Conservation (phyloP, 352 stramenopile genomes). For the Peronospora farinosa region DNA sequence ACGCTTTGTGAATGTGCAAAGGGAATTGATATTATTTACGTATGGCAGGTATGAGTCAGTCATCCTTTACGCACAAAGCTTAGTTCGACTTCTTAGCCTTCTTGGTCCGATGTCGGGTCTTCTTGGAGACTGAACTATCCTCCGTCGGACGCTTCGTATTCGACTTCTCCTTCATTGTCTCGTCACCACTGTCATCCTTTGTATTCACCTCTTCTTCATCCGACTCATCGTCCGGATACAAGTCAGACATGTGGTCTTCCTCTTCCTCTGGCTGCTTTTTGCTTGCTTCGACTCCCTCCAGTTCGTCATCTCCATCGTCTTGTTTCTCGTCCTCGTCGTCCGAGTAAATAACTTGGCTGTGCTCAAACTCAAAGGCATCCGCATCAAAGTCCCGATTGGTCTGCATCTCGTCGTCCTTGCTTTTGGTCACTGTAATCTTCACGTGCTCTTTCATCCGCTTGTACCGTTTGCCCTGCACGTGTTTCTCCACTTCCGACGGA, state of each 20-base stretch:
- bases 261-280: slow-evolving; percentile 20
- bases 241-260: slow-evolving; percentile 54
- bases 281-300: slow-evolving; percentile 13
- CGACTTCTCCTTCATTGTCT: slow-evolving; percentile 34
- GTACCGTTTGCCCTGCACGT: slow-evolving; percentile 86
- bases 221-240: slow-evolving; percentile 53
- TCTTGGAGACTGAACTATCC: slow-evolving; percentile 24
- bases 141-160: slow-evolving; percentile 40
- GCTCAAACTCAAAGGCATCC: slow-evolving; percentile 78
- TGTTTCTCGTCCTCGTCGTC: slow-evolving; percentile 56
- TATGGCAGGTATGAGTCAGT: not conserved
- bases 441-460: slow-evolving; percentile 72
- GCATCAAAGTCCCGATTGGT: slow-evolving; percentile 57
- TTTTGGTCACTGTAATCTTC: slow-evolving; percentile 37
- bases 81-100: slow-evolving; percentile 24
- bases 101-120: slow-evolving; percentile 26
- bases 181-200: slow-evolving; percentile 28
- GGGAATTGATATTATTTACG: slow-evolving; percentile 28
- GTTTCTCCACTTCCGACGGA: slow-evolving; percentile 80
- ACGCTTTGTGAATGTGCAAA: not conserved
- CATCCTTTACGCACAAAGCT: not conserved
- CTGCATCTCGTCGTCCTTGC: slow-evolving; percentile 23
- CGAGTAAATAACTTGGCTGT: slow-evolving; percentile 64
- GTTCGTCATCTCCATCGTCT: slow-evolving; percentile 27
- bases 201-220: slow-evolving; percentile 22